Conservation (phyloP, 371 early-diverging fungal species). For the Lichtheimia hyalospora region DNA sequence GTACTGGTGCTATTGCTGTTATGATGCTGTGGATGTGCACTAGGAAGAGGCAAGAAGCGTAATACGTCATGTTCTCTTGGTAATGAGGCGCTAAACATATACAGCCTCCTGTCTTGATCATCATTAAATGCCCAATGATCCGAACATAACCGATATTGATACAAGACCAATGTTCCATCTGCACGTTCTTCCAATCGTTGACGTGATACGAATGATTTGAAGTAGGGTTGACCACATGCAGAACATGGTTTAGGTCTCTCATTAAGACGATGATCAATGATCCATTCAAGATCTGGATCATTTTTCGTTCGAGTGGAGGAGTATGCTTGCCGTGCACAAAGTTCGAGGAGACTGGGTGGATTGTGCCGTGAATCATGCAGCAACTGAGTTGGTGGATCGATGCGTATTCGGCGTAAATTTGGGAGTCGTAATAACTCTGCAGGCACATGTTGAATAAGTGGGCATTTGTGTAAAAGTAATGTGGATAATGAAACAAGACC, state of each 20-base stretch:
- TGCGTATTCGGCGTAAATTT: conserved; percentile 58
- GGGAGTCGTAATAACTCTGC: conserved; percentile 72
- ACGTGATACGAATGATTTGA: conserved; percentile 62
- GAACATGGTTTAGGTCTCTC: conserved; percentile 67
- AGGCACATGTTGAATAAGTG: conserved; percentile 61
- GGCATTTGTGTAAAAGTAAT: conserved; percentile 70
- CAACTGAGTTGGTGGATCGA: conserved; percentile 49
- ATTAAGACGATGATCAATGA: too few relatives aligned
- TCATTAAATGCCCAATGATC: conserved; percentile 68
- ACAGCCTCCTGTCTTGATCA: conserved; percentile 59
- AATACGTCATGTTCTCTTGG: not conserved
- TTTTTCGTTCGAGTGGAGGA: conserved; percentile 47
- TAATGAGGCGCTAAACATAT: conserved; percentile 22
- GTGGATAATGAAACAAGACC: conserved; percentile 42
- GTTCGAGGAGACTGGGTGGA: conserved; percentile 68
- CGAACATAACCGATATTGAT: conserved; percentile 74
- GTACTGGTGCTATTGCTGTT: too few relatives aligned
- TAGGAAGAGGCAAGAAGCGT: conserved; percentile 3
- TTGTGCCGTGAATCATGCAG: conserved; percentile 20
- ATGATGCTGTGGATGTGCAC: not conserved
- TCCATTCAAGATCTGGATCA: conserved; percentile 51
- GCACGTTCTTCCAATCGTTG: conserved; percentile 63
- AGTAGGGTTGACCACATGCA: conserved; percentile 86
- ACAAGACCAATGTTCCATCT: conserved; percentile 42
- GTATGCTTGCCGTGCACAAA: conserved; percentile 68